Percentiles rank a stretch among this genome's conserved stretches.
Evolutionary conservation across 148 eudicot species (phyloP).

Genomic region (Rhododendron ovatum): DNA sequence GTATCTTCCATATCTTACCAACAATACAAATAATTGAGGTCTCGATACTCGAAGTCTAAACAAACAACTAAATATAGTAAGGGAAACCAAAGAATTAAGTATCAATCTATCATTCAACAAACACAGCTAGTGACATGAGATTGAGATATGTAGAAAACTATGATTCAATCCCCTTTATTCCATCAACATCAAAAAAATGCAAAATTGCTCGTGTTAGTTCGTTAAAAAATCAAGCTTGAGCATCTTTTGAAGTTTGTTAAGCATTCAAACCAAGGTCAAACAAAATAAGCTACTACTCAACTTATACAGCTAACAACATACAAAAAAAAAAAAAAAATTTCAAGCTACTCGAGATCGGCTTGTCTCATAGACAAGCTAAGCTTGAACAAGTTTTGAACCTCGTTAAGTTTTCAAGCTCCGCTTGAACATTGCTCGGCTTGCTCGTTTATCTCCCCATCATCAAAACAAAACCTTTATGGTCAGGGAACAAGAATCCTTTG

Average conservation of each 20-base stretch:
- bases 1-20: background rate
- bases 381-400: background rate
- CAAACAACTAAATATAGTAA: background rate
- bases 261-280: background rate
- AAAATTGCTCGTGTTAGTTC: background rate
- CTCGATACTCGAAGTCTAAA: background rate
- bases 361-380: background rate
- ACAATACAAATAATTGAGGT: background rate
- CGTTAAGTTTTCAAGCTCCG: background rate
- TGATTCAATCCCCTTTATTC: background rate
- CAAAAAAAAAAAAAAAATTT: too few relatives aligned
- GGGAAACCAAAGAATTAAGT: background rate
- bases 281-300: background rate
- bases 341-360: background rate
- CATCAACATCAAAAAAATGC: background rate
- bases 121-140: background rate
- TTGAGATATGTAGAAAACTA: background rate
- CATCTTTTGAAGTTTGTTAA: background rate
- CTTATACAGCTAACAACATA: background rate
- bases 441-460: background rate
- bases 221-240: background rate
- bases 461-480: background rate
- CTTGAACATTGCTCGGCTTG: background rate
- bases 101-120: background rate
- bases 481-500: background rate